phyloP scores from a whole-genome alignment of 2,329 filamentous ascomycete genomes.

The Saccharata proteae region DNA sequence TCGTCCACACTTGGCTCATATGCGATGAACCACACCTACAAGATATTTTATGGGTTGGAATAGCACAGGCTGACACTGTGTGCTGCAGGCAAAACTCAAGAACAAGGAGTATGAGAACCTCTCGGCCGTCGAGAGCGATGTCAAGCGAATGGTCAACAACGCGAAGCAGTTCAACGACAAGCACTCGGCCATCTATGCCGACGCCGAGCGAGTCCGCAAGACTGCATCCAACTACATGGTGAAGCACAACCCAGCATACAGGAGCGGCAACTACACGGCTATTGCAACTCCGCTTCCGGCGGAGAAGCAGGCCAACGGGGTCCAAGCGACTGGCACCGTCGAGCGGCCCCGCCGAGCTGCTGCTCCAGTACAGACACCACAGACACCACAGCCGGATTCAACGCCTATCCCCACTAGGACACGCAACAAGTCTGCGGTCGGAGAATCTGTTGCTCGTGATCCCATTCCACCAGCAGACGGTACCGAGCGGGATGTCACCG shows the following conservation, averaged over 20 bases:
- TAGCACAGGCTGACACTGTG: slow-evolving; percentile 11
- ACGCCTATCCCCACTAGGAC: slow-evolving; percentile 7
- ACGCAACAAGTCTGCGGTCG: slow-evolving; percentile 19
- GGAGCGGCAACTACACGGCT: slow-evolving; percentile 54
- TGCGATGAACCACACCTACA: neutral
- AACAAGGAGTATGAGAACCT: slow-evolving; percentile 57
- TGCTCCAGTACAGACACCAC: neutral
- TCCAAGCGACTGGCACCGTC: slow-evolving; percentile 1
- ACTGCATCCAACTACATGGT: slow-evolving; percentile 81
- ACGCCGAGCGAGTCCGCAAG: slow-evolving; percentile 79
- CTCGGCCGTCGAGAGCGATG: slow-evolving; percentile 66
- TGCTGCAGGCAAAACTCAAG: slow-evolving; percentile 48
- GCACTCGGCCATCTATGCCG: slow-evolving; percentile 60
- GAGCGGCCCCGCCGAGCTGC: slow-evolving; percentile 8
- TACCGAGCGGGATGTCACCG: slow-evolving; percentile 37
- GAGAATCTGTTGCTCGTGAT: too few relatives aligned
- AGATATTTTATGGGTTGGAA: too few relatives aligned
- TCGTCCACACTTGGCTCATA: neutral
- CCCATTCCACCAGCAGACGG: slow-evolving; percentile 30
- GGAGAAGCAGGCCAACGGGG: slow-evolving; percentile 10
- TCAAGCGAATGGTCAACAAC: slow-evolving; percentile 80
- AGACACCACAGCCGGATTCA: slow-evolving; percentile 1
- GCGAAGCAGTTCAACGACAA: slow-evolving; percentile 75
- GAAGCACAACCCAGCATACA: slow-evolving; percentile 74
- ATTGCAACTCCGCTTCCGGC: slow-evolving; percentile 60